A percentile compares a stretch with the other conserved stretches of the same genome.
Evolutionary conservation across 2,329 filamentous ascomycete species (phyloP).

Genomic region (Calonectria naviculata): DNA sequence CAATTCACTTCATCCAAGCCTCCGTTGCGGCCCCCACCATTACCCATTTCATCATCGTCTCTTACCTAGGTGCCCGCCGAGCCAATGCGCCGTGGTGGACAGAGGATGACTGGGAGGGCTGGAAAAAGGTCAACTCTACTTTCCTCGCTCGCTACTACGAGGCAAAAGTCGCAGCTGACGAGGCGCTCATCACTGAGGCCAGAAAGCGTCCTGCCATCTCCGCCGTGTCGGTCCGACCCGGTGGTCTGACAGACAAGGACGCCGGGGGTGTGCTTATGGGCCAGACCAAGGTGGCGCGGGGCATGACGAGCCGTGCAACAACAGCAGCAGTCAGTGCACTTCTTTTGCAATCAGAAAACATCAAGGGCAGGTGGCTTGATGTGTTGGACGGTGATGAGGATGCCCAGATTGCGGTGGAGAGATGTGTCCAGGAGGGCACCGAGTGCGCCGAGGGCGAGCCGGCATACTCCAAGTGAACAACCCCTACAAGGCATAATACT

Average conservation of each 20-base stretch:
- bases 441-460: conserved; percentile 39
- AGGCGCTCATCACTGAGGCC: conserved; percentile 58
- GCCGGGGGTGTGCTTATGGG: conserved; percentile 56
- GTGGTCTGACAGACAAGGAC: conserved; percentile 56
- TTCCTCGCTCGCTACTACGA: conserved; percentile 61
- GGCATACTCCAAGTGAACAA: conserved; percentile 24
- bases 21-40: conserved; percentile 46
- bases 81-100: conserved; percentile 62
- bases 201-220: conserved; percentile 50
- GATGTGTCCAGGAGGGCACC: conserved; percentile 32
- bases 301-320: conserved; percentile 62
- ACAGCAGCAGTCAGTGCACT: conserved; percentile 65
- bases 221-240: conserved; percentile 62
- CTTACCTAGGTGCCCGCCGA: conserved; percentile 64
- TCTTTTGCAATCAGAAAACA: conserved; percentile 54
- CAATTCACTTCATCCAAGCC: conserved; percentile 36
- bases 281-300: conserved; percentile 47
- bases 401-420: conserved; percentile 30
- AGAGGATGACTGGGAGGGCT: conserved; percentile 54
- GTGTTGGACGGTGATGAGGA: conserved; percentile 62
- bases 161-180: conserved; percentile 67
- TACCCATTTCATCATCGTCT: conserved; percentile 70
- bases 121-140: conserved; percentile 50
- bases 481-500: background rate
- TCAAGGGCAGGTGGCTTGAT: conserved; percentile 61